Percentiles rank a stretch among this genome's conserved stretches.
phyloP scores from a whole-genome alignment of 768 basidiomycete genomes.

The Galerina sulciceps region DNA sequence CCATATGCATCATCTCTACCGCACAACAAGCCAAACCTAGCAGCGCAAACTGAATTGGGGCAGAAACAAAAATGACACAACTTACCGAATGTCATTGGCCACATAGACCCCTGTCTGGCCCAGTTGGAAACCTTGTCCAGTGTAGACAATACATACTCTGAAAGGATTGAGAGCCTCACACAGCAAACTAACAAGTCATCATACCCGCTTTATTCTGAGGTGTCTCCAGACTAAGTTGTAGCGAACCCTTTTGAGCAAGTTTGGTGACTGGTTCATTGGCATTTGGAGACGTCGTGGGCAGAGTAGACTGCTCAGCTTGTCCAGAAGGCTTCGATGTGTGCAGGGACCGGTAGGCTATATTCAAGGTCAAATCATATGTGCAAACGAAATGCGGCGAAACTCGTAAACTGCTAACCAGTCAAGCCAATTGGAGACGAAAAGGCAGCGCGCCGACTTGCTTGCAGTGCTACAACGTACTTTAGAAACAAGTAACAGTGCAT shows the following conservation, averaged over 20 bases:
- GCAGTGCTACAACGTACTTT: constrained; percentile 30
- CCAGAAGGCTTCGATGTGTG: constrained; percentile 53
- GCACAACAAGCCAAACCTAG: constrained; percentile 97
- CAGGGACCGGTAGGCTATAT: constrained; percentile 54
- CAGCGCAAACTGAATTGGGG: constrained; percentile 5
- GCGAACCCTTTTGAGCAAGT: constrained; percentile 78
- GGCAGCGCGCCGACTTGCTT: constrained; percentile 46
- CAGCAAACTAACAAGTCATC: constrained; percentile 22
- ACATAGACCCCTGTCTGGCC: constrained; percentile 97
- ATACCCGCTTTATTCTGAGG: constrained; percentile 89
- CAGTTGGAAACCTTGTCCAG: constrained; percentile 97
- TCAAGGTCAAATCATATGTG: constrained; percentile 4
- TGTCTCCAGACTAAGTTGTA: constrained; percentile 84
- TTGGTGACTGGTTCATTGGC: constrained; percentile 65
- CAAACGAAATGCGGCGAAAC: constrained; percentile 14
- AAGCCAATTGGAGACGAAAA: constrained; percentile 49
- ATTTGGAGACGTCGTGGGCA: constrained; percentile 30
- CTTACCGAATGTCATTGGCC: constrained; percentile 96
- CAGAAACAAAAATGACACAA: constrained; percentile 4
- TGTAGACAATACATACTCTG: constrained; percentile 96
- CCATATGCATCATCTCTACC: constrained; percentile 99
- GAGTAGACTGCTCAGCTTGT: constrained; percentile 37
- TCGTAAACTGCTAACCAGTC: constrained; percentile 35
- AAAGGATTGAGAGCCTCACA: background rate
- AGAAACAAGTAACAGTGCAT: background rate